These are phyloP conservation scores for Manihot esculenta DNA, from an alignment of 441 rosid genomes.

Conservation along the genomic window DNA sequence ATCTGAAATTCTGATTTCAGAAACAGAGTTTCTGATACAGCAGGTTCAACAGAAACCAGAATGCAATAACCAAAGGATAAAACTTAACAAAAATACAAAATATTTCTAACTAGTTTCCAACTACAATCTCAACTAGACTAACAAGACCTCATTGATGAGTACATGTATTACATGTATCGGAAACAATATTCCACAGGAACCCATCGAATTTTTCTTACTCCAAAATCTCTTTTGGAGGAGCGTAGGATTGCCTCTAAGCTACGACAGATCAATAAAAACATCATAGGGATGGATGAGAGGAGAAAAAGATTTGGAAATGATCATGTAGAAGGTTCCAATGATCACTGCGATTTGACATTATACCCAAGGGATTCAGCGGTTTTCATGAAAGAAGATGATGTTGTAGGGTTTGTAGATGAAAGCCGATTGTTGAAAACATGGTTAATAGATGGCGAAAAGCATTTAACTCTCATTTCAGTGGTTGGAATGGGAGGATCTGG, in stretches of 20 bases:
- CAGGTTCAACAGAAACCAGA: no score
- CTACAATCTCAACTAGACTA: no score
- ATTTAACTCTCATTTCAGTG: slow-evolving; percentile 6
- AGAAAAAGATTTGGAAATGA: not conserved
- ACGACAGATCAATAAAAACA: not conserved
- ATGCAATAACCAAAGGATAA: no score
- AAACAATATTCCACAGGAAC: not conserved
- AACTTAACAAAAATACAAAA: no score
- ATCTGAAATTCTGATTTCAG: no score
- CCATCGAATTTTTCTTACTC: not conserved
- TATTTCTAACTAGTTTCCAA: no score
- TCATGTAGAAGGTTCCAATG: not conserved
- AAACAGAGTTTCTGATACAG: no score
- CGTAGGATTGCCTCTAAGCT: not conserved
- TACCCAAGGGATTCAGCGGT: not conserved
- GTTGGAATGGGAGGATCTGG: no score
- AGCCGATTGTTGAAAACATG: not conserved
- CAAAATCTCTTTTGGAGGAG: not conserved
- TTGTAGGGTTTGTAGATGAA: not conserved
- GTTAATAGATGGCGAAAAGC: not conserved
- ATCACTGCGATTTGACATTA: not conserved
- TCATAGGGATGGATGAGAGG: not conserved
- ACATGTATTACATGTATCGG: slow-evolving; percentile 15
- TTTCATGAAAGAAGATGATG: slow-evolving; percentile 2
- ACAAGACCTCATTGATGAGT: slow-evolving; percentile 39